Evolutionary conservation across 352 stramenopile species (phyloP).

Genomic region (Phytophthora pisi): DNA sequence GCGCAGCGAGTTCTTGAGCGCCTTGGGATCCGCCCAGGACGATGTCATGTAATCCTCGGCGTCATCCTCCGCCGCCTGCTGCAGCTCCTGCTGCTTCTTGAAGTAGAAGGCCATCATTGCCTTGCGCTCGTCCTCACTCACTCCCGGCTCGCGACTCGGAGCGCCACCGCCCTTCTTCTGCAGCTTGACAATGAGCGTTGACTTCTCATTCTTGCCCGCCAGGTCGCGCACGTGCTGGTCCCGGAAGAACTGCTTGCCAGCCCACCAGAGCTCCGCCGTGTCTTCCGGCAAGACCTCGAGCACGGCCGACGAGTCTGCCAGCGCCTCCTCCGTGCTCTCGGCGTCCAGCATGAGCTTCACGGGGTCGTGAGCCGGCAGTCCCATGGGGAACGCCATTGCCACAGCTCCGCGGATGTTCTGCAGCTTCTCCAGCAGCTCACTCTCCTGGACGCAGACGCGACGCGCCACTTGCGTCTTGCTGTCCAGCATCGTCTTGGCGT

Average conservation of each 20-base stretch:
- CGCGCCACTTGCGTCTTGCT: constrained; percentile 68
- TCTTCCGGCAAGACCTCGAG: constrained; percentile 83
- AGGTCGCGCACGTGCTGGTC: constrained; percentile 91
- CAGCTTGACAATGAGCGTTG: constrained; percentile 91
- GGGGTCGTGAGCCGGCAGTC: constrained; percentile 90
- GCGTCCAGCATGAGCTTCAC: constrained; percentile 88
- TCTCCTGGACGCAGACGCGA: constrained; percentile 64
- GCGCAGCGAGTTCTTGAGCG: constrained; percentile 93
- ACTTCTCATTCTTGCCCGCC: constrained; percentile 97
- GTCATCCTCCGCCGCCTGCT: constrained; percentile 86
- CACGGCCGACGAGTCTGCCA: constrained; percentile 70
- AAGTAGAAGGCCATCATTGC: constrained; percentile 98
- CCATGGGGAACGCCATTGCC: constrained; percentile 96
- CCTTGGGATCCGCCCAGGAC: constrained; percentile 94
- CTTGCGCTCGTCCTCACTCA: constrained; percentile 96
- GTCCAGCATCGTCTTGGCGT: constrained; percentile 79
- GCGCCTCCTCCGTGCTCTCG: constrained; percentile 55
- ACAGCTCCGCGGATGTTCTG: constrained; percentile 92
- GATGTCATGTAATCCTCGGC: constrained; percentile 96
- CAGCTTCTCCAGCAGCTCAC: constrained; percentile 91
- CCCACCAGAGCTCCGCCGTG: constrained; percentile 94
- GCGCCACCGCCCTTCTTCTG: constrained; percentile 89
- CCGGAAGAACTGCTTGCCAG: constrained; percentile 94
- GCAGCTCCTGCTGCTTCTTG: constrained; percentile 90
- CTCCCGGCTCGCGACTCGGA: constrained; percentile 76